Conservation (phyloP, 768 basidiomycete genomes). For the Termitomyces sp. region DNA sequence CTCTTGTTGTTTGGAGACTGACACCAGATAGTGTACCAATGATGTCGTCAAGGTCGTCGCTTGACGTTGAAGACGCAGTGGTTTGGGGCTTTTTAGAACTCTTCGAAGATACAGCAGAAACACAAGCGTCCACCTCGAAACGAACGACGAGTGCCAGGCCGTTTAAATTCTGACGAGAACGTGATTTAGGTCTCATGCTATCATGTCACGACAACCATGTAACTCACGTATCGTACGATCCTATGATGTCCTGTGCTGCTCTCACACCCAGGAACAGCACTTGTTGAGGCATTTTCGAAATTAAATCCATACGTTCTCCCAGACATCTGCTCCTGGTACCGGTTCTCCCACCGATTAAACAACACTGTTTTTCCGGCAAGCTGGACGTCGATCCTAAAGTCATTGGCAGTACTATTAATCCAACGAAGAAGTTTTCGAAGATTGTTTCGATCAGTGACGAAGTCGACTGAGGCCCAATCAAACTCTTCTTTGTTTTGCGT, state of each 20-base stretch:
- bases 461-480: constrained; percentile 40
- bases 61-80: background rate
- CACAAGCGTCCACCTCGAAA: constrained; percentile 53
- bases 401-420: constrained; percentile 36
- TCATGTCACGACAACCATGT: background rate
- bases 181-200: background rate
- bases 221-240: constrained; percentile 57
- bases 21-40: constrained; percentile 28
- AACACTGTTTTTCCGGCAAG: constrained; percentile 59
- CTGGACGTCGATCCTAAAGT: constrained; percentile 72
- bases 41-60: constrained; percentile 32
- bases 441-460: constrained; percentile 64
- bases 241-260: constrained; percentile 56
- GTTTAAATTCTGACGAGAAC: constrained; percentile 44
- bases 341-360: constrained; percentile 55
- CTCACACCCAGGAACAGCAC: constrained; percentile 43
- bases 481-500: constrained; percentile 30
- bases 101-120: constrained; percentile 17
- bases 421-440: constrained; percentile 62
- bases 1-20: constrained; percentile 21
- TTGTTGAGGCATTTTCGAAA: constrained; percentile 58
- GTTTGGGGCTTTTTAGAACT: constrained; percentile 6
- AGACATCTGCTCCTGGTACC: constrained; percentile 28
- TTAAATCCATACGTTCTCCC: constrained; percentile 52
- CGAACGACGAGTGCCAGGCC: constrained; percentile 57